Evolutionary conservation across 768 basidiomycete genomes (phyloP).

Genomic region (Megacollybia marginata): DNA sequence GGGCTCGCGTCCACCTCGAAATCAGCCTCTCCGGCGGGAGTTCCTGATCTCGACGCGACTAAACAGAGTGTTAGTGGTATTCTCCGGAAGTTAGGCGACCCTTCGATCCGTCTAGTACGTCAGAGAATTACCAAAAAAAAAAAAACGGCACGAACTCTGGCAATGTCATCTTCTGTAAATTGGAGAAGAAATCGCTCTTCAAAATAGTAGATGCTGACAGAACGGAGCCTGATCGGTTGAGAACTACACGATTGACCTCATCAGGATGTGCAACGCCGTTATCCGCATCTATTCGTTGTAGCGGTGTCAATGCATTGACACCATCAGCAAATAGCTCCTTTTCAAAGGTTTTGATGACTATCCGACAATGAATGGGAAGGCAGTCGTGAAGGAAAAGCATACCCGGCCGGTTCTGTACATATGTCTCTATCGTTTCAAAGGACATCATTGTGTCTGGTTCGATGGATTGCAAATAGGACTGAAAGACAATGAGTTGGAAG

Average conservation of each 20-base stretch:
- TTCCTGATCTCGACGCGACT: no score
- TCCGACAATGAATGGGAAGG: neutral
- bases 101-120: neutral
- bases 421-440: slow-evolving; percentile 73
- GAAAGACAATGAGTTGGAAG: slow-evolving; percentile 82
- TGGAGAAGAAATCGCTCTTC: slow-evolving; percentile 92
- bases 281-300: slow-evolving; percentile 61
- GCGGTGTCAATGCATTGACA: slow-evolving; percentile 70
- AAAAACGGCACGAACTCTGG: slow-evolving; percentile 60
- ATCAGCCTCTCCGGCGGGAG: no score
- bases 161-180: slow-evolving; percentile 92
- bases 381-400: slow-evolving; percentile 5
- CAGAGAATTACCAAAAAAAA: no score
- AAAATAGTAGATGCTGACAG: slow-evolving; percentile 88
- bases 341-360: slow-evolving; percentile 93
- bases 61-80: no score
- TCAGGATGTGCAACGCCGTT: slow-evolving; percentile 79
- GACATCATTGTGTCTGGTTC: slow-evolving; percentile 74
- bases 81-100: no score
- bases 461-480: slow-evolving; percentile 79
- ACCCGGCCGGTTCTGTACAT: slow-evolving; percentile 83
- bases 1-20: no score
- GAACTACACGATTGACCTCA: slow-evolving; percentile 83
- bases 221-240: slow-evolving; percentile 77
- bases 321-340: slow-evolving; percentile 82